Evolutionary conservation across 2,329 filamentous ascomycete species (phyloP), one percentile per base, ranked within the genome.

Genomic region (Clarireedia homoeocarpa): DNA sequence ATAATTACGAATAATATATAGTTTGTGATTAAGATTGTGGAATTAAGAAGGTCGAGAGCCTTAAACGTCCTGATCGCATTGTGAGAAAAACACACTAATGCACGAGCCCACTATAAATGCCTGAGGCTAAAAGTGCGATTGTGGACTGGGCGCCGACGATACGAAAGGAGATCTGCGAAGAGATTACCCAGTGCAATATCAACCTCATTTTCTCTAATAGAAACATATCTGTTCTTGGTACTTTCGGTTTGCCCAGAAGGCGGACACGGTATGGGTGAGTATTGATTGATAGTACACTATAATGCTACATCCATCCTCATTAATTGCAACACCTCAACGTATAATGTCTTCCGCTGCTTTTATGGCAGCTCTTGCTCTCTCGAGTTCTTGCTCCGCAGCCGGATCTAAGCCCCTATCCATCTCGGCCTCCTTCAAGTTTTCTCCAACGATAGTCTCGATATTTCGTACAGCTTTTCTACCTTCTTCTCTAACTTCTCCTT

Each of bases 401-500:
- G 53, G 47, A 7, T 55, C 53, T 45, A 51, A 17, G 10, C 20
- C 47, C 44, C 30, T 51, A 15, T 44, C 47, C 39, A 51, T 50
- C 20, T 55, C 53, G 34, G 53, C 53, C 10, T 51, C 40, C 24
- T 55, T 55, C 20, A 55, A 23, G 10, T 51, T 51, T 26, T 51
- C 53, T 12, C 70, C 74, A 26, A 85, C 71, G 48, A 75, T 79
- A 46, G 74, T 71, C 67, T 85, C 83, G 2, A 78, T 76, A 4
- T 73, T 77, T 54, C 79, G 71, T 6, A 86, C 75, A 5, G 82
- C 80, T 68, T 84, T 84, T 62, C 83, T 77, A 1, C 83, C 83
- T 57, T 85, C 82, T 60, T 86, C 83, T 40, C 81, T 75, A n/a
- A 86, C 82, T 61, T 85, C 82, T 1, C 77, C 80, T 66, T 86